Evolutionary conservation across 129 eudicot species (phyloP), one percentile per base, ranked within the genome.

Genomic region (Arctium lappa): DNA sequence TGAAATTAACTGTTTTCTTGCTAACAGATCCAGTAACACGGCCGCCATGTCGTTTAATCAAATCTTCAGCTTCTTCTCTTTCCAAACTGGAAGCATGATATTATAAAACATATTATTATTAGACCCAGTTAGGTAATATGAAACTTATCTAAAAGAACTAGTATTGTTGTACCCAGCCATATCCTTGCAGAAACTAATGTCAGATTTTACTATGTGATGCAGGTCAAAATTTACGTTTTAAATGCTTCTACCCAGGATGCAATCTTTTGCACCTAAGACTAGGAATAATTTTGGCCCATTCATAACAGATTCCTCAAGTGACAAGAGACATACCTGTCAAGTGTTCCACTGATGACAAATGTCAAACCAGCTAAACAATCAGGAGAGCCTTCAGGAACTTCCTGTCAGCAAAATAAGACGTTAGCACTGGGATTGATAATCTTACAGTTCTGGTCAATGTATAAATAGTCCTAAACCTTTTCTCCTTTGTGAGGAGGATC

Each of bases 401-500:
- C 97, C 97, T 92, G 90, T 73, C 74, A 71, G 70, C 62, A 77
- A 40, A 60, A 69, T 56, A 73, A 62, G 22, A 70, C 16, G 32
- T 65, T 30, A 69, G 50, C 48, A 69, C 77, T 8, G 4, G 40
- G 16, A 53, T 18, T 40, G 29, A 13, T 56, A 46, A 11, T 37
- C 18, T 60, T 76, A 48, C 32, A 13, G 62, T 32, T 34, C 22
- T 27, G 5, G 22, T 0, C 27, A 65, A 48, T 11, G 44, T 10
- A 42, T 16, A 36, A 77, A 73, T 76, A 75, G 22, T 66, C 22
- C 16, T 56, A 73, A 18, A 92, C 97, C 97, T 95, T 95, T 88
- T 93, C 97, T 79, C 99, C 99, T 86, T 93, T 95, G 80, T 95
- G 97, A 27, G 99, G 99, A 78, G 99, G 99, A 84, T 90, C 97